These are phyloP conservation scores for Lichtheimia hyalospora DNA, from an alignment of 371 early-diverging fungal genomes.

Conservation along the genomic window DNA sequence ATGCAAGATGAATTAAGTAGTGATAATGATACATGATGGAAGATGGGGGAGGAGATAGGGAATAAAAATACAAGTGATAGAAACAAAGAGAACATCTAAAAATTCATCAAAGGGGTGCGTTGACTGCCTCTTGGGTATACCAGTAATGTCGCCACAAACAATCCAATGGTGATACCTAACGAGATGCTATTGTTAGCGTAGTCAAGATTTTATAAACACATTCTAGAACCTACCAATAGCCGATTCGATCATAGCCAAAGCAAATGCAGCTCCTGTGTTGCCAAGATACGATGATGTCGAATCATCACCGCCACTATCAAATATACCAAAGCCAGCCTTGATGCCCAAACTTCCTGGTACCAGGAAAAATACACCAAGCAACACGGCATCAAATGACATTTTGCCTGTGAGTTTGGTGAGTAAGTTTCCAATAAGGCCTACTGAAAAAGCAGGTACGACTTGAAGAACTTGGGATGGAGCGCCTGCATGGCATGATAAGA, in stretches of 20 bases:
- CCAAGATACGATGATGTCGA: slow-evolving; percentile 28
- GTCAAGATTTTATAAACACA: background rate
- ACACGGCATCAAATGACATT: slow-evolving; percentile 56
- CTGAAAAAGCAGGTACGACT: slow-evolving; percentile 54
- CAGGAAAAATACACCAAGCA: slow-evolving; percentile 52
- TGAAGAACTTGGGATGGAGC: slow-evolving; percentile 50
- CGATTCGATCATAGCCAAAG: slow-evolving; percentile 47
- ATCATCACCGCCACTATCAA: slow-evolving; percentile 13
- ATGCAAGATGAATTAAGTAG: no score
- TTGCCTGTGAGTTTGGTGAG: slow-evolving; percentile 52
- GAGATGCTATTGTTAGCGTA: background rate
- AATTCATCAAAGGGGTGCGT: slow-evolving; percentile 62
- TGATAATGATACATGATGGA: background rate
- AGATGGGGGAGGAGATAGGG: background rate
- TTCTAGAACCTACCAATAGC: slow-evolving; percentile 20
- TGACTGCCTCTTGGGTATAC: slow-evolving; percentile 58
- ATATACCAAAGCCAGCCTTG: slow-evolving; percentile 50
- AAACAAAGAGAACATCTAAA: slow-evolving; percentile 22
- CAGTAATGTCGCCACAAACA: slow-evolving; percentile 56
- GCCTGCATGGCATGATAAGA: slow-evolving; percentile 34
- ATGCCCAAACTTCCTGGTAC: slow-evolving; percentile 61
- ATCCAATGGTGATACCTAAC: slow-evolving; percentile 55
- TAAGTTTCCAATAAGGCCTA: slow-evolving; percentile 57
- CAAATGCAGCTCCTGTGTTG: slow-evolving; percentile 41
- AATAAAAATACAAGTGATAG: background rate